These are phyloP conservation scores for Ganoderma boninense DNA, from an alignment of 1,284 basidiomycete genomes.

Conservation along the genomic window DNA sequence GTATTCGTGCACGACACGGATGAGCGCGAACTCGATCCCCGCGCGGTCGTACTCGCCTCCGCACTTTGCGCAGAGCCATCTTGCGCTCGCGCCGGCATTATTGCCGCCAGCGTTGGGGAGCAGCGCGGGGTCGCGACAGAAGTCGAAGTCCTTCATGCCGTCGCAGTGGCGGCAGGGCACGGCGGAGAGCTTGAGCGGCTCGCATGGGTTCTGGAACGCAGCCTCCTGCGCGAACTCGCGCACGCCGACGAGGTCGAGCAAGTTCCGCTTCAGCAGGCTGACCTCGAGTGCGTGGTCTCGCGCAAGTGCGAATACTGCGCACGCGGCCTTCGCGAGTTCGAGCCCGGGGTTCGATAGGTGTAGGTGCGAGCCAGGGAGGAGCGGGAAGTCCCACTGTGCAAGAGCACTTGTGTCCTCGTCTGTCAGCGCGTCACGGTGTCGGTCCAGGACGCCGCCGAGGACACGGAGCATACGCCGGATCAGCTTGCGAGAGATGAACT, in stretches of 20 bases:
- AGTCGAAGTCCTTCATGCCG: slow-evolving; percentile 90
- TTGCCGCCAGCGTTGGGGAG: slow-evolving; percentile 63
- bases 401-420: slow-evolving; percentile 59
- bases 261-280: slow-evolving; percentile 87
- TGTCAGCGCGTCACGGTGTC: slow-evolving; percentile 68
- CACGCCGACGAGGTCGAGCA: slow-evolving; percentile 90
- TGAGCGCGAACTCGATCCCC: slow-evolving; percentile 87
- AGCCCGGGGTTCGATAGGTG: slow-evolving; percentile 81
- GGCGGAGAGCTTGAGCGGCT: slow-evolving; percentile 87
- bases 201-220: slow-evolving; percentile 91
- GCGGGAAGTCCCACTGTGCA: slow-evolving; percentile 80
- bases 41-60: slow-evolving; percentile 89
- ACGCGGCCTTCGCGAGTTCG: slow-evolving; percentile 91
- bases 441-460: slow-evolving; percentile 74
- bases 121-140: slow-evolving; percentile 93
- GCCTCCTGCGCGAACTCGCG: slow-evolving; percentile 90
- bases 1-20: slow-evolving; percentile 78
- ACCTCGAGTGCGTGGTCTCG: slow-evolving; percentile 87
- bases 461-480: slow-evolving; percentile 85
- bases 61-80: slow-evolving; percentile 78
- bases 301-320: slow-evolving; percentile 83
- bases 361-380: slow-evolving; percentile 88
- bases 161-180: slow-evolving; percentile 95
- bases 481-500: slow-evolving; percentile 83
- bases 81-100: slow-evolving; percentile 44